Evolutionary conservation across 495 filamentous ascomycete species (phyloP).

Genomic region (Xylaria flabelliformis): DNA sequence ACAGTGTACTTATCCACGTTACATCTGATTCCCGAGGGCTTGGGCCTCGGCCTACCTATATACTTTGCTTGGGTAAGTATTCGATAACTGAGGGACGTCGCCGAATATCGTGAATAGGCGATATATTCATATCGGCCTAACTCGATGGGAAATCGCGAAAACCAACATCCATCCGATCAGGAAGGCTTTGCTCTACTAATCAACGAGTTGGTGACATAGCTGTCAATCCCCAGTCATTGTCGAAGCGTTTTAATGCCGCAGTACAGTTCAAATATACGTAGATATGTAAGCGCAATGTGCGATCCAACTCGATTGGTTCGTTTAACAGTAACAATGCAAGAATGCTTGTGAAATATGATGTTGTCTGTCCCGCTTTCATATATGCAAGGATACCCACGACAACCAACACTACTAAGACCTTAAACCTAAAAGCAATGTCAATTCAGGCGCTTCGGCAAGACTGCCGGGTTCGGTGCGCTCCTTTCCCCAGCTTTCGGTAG

Average conservation of each 20-base stretch:
- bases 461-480: neutral
- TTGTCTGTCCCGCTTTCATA: neutral
- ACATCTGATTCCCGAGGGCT: neutral
- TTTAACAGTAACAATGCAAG: neutral
- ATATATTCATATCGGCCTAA: neutral
- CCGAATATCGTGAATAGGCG: neutral
- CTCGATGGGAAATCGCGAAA: neutral
- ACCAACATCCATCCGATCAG: neutral
- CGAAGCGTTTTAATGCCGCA: neutral
- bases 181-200: neutral
- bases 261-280: neutral
- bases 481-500: conserved; percentile 17
- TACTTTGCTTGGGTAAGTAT: neutral
- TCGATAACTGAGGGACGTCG: neutral
- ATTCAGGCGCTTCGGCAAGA: neutral
- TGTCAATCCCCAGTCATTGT: neutral
- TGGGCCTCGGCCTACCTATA: neutral
- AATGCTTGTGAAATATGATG: neutral
- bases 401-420: neutral
- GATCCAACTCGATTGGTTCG: neutral
- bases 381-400: neutral
- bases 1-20: neutral
- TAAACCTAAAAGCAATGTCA: neutral
- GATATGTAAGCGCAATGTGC: neutral
- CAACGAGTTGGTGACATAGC: neutral